These are phyloP conservation scores for Pseudopyricularia cyperi DNA, from an alignment of 2,329 filamentous ascomycete genomes.

Conservation along the genomic window DNA sequence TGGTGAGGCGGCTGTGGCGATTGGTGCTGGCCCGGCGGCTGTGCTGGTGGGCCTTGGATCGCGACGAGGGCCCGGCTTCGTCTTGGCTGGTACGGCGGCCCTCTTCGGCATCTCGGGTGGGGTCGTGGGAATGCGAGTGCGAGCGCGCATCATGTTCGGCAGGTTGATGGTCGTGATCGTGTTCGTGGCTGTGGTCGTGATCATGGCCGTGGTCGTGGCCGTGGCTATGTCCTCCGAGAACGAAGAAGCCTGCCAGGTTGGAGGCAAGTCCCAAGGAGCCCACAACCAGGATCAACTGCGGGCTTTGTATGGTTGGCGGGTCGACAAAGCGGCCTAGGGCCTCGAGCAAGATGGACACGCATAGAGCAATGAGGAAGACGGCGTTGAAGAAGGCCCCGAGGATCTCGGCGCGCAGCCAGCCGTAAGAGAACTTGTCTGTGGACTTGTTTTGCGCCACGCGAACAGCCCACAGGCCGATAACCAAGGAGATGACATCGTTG, in stretches of 20 bases:
- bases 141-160: conserved; percentile 19
- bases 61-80: conserved; percentile 9
- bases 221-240: conserved; percentile 90
- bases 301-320: conserved; percentile 74
- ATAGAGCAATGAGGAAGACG: conserved; percentile 92
- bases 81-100: conserved; percentile 5
- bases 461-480: conserved; percentile 91
- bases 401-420: conserved; percentile 95
- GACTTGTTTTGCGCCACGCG: conserved; percentile 73
- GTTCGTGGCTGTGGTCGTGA: conserved; percentile 26
- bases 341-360: conserved; percentile 91
- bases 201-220: conserved; percentile 47
- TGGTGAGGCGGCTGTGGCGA: conserved; percentile 46
- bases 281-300: conserved; percentile 78
- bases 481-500: conserved; percentile 92
- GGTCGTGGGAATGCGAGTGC: conserved; percentile 14
- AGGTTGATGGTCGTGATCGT: too few relatives aligned
- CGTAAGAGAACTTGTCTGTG: conserved; percentile 90
- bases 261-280: conserved; percentile 75
- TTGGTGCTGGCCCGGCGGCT: conserved; percentile 32
- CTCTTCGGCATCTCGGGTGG: conserved; percentile 15
- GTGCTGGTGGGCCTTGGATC: conserved; percentile 25
- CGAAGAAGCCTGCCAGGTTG: conserved; percentile 76
- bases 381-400: conserved; percentile 94
- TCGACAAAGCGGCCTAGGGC: conserved; percentile 86